Base-by-base conservation (phyloP, 2,329 filamentous ascomycete genomes). In the Camptophora hylomeconis region DNA sequence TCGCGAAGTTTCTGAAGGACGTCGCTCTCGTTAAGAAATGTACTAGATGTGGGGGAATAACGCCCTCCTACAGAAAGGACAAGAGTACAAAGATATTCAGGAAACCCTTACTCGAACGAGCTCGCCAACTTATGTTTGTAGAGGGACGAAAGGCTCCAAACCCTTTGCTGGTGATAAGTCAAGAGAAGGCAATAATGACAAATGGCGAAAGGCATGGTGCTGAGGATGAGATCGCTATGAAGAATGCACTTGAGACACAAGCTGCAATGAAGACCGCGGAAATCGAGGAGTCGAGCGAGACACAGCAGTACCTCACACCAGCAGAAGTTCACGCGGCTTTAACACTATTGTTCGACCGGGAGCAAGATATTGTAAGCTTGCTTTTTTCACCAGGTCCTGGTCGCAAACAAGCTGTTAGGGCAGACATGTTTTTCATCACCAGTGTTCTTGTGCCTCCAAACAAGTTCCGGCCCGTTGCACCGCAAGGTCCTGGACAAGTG, bases 391-490 rank as follows among this genome's bases (percentile, higher is more conserved):
- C 81, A 11, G 75, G 78, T 33, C 72, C 77, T 4, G 47, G 53
- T n/a, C 75, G 71, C 49, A 70, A 66, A 32, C 57, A 63, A 20
- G 60, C 60, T 11, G 61, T 83, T n/a, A 73, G 63, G 2, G 72
- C 82, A 2, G 80, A 93, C 42, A 93, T 95, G 75, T 95, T 98
- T 58, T 98, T 98, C 57, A 65, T 95, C 32, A 75, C 80, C 32
- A 77, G 75, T 19, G 62, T 98, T 29, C 63, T 95, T 9, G 83
- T 98, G 1, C 84, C 92, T 2, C 89, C 89, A 2, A 98, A 93
- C 51, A 79, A 76, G 45, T 98, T 79, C 53, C 75, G 89, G 21
- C 86, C 89, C 8, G 83, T 92, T 51, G 82, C 84, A 7, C 70
- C 74, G 35, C 86, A 81, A 17, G 82, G 83, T 24, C 72, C 78